Percentiles rank a stretch among this genome's conserved stretches.
Conservation (phyloP, 257 asterid genomes). For the Rehmannia glutinosa region DNA sequence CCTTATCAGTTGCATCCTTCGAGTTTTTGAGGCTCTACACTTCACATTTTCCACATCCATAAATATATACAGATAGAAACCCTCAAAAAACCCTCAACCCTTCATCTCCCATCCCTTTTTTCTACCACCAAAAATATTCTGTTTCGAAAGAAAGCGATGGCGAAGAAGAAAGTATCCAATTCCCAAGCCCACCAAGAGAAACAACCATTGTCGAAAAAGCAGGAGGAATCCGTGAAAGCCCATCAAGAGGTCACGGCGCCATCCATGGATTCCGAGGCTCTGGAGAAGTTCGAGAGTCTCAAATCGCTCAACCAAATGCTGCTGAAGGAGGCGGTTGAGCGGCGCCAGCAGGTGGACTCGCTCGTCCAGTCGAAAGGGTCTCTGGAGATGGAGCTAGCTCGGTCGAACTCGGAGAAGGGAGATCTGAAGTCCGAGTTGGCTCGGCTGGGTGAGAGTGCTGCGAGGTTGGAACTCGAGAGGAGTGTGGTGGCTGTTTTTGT, state of each 20-base stretch:
- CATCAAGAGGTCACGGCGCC: conserved; percentile 9
- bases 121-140: conserved; percentile 4
- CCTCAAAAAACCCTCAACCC: conserved; percentile 27
- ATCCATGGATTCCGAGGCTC: conserved; percentile 38
- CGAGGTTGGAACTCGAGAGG: conserved; percentile 52
- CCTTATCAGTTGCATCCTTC: neutral
- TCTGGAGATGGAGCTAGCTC: conserved; percentile 47
- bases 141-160: conserved; percentile 26
- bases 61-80: neutral
- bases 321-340: conserved; percentile 57
- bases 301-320: conserved; percentile 62
- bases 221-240: conserved; percentile 19
- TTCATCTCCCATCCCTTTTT: conserved; percentile 27
- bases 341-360: conserved; percentile 64
- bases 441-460: conserved; percentile 39
- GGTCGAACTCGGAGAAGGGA: conserved; percentile 44
- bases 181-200: conserved; percentile 26
- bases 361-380: conserved; percentile 37
- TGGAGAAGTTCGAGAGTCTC: conserved; percentile 48
- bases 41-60: conserved; percentile 23
- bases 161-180: conserved; percentile 44
- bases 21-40: neutral
- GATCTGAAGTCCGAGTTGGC: conserved; percentile 39
- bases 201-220: conserved; percentile 12
- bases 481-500: conserved; percentile 44